Conservation (phyloP, 495 filamentous ascomycete genomes). For the Lasiosphaeria hispida region DNA sequence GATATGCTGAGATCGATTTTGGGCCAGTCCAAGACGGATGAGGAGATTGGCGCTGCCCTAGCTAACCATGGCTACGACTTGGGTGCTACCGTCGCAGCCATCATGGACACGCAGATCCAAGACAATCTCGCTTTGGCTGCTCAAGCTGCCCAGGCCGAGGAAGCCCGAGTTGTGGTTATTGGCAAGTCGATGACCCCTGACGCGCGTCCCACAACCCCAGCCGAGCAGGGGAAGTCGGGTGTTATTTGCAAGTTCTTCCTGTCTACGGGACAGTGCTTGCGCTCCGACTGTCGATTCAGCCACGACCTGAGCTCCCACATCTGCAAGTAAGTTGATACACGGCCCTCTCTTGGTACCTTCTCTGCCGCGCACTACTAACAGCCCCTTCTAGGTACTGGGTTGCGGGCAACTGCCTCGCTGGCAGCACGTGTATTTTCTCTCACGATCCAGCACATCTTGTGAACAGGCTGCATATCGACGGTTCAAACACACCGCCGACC, state of each 20-base stretch:
- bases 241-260: conserved; percentile 97
- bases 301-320: conserved; percentile 94
- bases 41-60: conserved; percentile 87
- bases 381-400: conserved; percentile 77
- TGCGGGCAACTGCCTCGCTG: conserved; percentile 92
- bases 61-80: conserved; percentile 91
- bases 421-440: conserved; percentile 93
- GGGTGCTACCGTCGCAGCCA: conserved; percentile 77
- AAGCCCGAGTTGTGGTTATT: conserved; percentile 64
- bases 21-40: conserved; percentile 82
- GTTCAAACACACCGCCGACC: conserved; percentile 58
- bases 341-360: background rate
- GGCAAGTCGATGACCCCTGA: conserved; percentile 86
- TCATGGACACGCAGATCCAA: conserved; percentile 64
- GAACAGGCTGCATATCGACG: conserved; percentile 62
- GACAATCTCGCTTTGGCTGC: conserved; percentile 41
- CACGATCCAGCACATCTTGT: conserved; percentile 87
- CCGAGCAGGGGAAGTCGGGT: conserved; percentile 66
- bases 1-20: conserved; percentile 96
- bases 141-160: conserved; percentile 43
- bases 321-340: conserved; percentile 80
- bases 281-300: conserved; percentile 95
- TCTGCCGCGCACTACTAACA: conserved; percentile 25
- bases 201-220: conserved; percentile 68
- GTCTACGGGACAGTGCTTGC: conserved; percentile 84